phyloP scores from a whole-genome alignment of 768 basidiomycete species.

The Lactifluus hygrophoroides region DNA sequence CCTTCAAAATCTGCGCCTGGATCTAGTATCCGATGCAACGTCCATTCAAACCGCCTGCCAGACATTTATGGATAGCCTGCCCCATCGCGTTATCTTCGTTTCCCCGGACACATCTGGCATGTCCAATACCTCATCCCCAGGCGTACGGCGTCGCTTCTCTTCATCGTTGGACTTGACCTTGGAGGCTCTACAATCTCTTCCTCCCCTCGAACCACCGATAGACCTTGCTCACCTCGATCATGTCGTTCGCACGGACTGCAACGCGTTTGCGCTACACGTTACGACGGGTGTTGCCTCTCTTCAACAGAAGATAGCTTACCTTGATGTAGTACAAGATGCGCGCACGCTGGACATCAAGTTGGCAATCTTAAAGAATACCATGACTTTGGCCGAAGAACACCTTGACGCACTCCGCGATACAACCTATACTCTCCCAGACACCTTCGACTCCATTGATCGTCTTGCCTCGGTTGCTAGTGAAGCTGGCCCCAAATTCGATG shows the following conservation, averaged over 20 bases:
- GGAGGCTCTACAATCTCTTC: slow-evolving; percentile 27
- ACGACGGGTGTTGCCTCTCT: slow-evolving; percentile 25
- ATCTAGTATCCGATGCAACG: slow-evolving; percentile 30
- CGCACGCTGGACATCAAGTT: slow-evolving; percentile 13
- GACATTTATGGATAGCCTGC: slow-evolving; percentile 41
- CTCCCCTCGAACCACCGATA: slow-evolving; percentile 40
- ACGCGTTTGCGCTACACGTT: slow-evolving; percentile 47
- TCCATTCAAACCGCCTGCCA: slow-evolving; percentile 37
- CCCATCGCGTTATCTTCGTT: slow-evolving; percentile 51
- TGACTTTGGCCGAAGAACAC: slow-evolving; percentile 23
- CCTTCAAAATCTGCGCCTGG: slow-evolving; percentile 27
- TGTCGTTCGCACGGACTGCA: slow-evolving; percentile 57
- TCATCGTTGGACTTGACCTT: slow-evolving; percentile 31
- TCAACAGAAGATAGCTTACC: slow-evolving; percentile 4
- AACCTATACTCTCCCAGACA: slow-evolving; percentile 26
- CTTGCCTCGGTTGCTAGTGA: slow-evolving; percentile 32
- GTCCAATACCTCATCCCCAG: slow-evolving; percentile 17
- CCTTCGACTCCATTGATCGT: slow-evolving; percentile 26
- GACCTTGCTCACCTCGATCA: slow-evolving; percentile 54
- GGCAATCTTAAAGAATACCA: not conserved
- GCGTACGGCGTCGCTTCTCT: slow-evolving; percentile 31
- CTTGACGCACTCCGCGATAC: slow-evolving; percentile 33
- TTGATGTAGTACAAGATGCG: slow-evolving; percentile 9
- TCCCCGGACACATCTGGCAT: slow-evolving; percentile 25
- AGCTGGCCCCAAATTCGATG: slow-evolving; percentile 30